phyloP scores from a whole-genome alignment of 768 basidiomycete genomes.

The Scleroderma bovista region DNA sequence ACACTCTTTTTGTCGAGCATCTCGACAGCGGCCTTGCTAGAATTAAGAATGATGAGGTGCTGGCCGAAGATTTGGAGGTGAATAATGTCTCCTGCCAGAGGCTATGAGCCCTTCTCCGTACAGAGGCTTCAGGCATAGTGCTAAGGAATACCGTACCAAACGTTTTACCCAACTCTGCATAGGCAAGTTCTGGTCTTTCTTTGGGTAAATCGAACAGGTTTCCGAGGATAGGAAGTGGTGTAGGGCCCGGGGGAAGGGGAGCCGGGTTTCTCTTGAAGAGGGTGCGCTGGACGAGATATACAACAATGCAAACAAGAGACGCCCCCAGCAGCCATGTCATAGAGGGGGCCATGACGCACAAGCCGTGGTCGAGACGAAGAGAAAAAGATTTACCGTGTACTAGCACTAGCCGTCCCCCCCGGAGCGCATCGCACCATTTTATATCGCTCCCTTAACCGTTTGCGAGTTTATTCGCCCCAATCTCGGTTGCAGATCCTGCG shows the following conservation, averaged over 20 bases:
- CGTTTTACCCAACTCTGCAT: constrained; percentile 12
- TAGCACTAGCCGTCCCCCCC: too few species aligned
- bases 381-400: too few species aligned
- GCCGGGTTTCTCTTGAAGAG: not conserved
- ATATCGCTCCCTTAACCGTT: too few species aligned
- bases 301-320: too few species aligned
- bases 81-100: constrained; percentile 26
- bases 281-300: not conserved
- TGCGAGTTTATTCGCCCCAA: too few species aligned
- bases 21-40: constrained; percentile 35
- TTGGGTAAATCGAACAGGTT: constrained; percentile 17
- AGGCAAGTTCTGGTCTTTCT: constrained; percentile 15
- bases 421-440: too few species aligned
- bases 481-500: too few species aligned
- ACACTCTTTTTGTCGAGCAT: constrained; percentile 44
- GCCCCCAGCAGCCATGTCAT: too few species aligned
- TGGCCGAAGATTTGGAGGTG: constrained; percentile 24
- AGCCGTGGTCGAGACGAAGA: too few species aligned
- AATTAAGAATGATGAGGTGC: constrained; percentile 29
- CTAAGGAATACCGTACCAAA: constrained; percentile 6
- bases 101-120: too few species aligned
- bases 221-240: constrained; percentile 15
- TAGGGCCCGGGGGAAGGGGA: constrained; percentile 1
- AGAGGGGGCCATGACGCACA: too few species aligned
- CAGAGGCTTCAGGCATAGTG: not conserved